A percentile compares a stretch with the other conserved stretches of the same genome.
These are phyloP conservation scores for Raphanus raphanistrum DNA, from an alignment of 345 rosid species.

Conservation along the genomic window DNA sequence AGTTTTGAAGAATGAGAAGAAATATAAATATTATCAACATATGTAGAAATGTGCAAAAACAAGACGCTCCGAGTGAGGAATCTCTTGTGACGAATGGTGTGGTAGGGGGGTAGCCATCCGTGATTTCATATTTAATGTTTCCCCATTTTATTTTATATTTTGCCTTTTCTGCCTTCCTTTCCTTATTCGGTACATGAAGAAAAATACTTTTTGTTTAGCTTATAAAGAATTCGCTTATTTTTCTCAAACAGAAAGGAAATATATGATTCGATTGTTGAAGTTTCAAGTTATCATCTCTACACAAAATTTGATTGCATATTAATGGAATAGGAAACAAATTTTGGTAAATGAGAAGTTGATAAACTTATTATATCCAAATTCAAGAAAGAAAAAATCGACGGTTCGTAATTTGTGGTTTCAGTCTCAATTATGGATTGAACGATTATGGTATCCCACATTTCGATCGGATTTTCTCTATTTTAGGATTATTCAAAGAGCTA, in stretches of 20 bases:
- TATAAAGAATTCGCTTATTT: not conserved
- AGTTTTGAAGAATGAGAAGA: slow-evolving; percentile 9
- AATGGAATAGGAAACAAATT: not conserved
- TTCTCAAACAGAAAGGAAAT: not conserved
- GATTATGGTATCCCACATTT: not conserved
- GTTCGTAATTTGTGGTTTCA: not conserved
- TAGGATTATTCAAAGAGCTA: not conserved
- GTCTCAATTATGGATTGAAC: not conserved
- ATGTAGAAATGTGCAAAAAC: not conserved
- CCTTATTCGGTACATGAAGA: not conserved
- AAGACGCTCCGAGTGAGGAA: slow-evolving; percentile 20
- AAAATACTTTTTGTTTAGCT: not conserved
- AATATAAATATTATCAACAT: not conserved
- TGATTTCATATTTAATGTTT: slow-evolving; percentile 16
- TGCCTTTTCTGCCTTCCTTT: not conserved
- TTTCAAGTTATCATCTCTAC: not conserved
- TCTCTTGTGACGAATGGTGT: slow-evolving; percentile 34
- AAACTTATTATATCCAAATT: not conserved
- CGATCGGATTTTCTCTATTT: not conserved
- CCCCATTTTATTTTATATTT: not conserved
- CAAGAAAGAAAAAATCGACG: not conserved
- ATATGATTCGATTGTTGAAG: not conserved
- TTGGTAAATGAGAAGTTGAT: not conserved
- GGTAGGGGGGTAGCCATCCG: slow-evolving; percentile 4
- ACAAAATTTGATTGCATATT: not conserved